Percentiles rank a stretch among this genome's conserved stretches.
Evolutionary conservation across 306 rosid species (phyloP).

Genomic region (Rosa lucieae): DNA sequence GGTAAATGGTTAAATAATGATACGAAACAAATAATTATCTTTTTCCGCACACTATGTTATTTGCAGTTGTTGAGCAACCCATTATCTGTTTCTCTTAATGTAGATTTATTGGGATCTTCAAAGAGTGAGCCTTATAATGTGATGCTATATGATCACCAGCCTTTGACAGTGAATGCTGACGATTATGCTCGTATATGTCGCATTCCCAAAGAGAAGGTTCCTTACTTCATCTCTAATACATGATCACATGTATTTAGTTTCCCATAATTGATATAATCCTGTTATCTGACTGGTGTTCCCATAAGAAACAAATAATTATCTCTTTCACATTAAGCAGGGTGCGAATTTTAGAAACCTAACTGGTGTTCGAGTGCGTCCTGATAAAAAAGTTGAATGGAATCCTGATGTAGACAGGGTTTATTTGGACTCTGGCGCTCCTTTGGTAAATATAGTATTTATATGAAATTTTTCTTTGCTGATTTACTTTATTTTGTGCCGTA

Average conservation of each 20-base stretch:
- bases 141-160: slow-evolving; percentile 59
- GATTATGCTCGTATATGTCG: slow-evolving; percentile 64
- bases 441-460: slow-evolving; percentile 40
- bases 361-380: slow-evolving; percentile 59
- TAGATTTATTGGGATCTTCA: slow-evolving; percentile 45
- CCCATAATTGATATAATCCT: not conserved
- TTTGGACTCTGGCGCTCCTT: slow-evolving; percentile 68
- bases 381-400: slow-evolving; percentile 69
- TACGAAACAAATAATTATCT: too few species aligned
- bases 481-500: not conserved
- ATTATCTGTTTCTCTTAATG: not conserved
- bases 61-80: not conserved
- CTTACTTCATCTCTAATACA: too few species aligned
- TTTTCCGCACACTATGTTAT: too few species aligned
- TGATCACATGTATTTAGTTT: not conserved
- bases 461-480: not conserved
- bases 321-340: slow-evolving; percentile 39
- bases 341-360: slow-evolving; percentile 74
- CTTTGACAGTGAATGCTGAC: slow-evolving; percentile 51
- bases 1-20: too few species aligned
- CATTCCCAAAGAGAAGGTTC: slow-evolving; percentile 72
- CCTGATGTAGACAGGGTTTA: slow-evolving; percentile 48
- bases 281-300: not conserved
- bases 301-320: too few species aligned
- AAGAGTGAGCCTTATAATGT: not conserved